Evolutionary conservation across 257 asterid species (phyloP), one percentile per base, ranked within the genome.

Genomic region (Solanum acaule): DNA sequence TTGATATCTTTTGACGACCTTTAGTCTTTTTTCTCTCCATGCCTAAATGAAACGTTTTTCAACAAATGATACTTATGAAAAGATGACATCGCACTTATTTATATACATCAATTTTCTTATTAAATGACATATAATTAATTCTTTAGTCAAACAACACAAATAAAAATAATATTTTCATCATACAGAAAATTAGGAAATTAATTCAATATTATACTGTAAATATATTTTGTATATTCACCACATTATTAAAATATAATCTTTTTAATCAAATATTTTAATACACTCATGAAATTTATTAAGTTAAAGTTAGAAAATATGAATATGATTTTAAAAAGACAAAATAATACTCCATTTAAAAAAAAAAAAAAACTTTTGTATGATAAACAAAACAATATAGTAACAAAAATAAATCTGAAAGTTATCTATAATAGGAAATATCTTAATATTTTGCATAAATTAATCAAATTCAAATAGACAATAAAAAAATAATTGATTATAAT

Each of bases 1-100:
- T 91, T 35, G 89, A 40, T 20, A 92, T 87, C 35, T 86, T 92
- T 87, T 89, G 92, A 15, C 94, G 90, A 7, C 94, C 94, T 40
- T 38, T 88, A 14, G 90, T 61, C 83, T 35, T 90, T 82, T 82
- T 91, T 3, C 31, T 88, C 75, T 84, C 89, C 93, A 71, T 71
- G 13, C 7, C 40, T 70, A 16, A 71, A 31, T 27, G 3, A 68
- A 71, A 33, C 1, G 3, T 12, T 12, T 67, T 67, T 27, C 9
- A 31, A 10, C 20, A 34, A 33, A 72, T 20, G 46, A 72, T 20
- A 72, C 81, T 34, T 33, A 20, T 38, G 46, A 72, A n/a, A 34
- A 72, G 6, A 5, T 20, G 6, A 72, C 22, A 18, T 20, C 8
- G 0, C 15, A 6, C 11, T n/a, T 20, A 4, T 72, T 72, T 72